A percentile compares a stretch with the other conserved stretches of the same genome.
Evolutionary conservation across 768 basidiomycete species (phyloP).

Genomic region (Ramaria sp.): DNA sequence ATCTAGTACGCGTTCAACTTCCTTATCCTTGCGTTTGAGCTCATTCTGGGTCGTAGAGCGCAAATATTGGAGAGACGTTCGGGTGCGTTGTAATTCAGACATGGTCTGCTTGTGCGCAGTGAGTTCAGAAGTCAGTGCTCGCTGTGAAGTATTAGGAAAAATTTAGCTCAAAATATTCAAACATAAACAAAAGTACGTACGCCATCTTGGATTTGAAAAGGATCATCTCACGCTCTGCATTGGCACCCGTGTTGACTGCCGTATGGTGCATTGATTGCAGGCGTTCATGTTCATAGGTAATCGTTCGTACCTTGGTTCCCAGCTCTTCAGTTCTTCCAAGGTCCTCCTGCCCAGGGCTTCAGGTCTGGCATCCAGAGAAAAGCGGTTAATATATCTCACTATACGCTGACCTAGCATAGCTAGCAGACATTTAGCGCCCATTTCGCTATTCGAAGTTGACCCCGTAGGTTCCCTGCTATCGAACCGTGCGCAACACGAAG

Average conservation of each 20-base stretch:
- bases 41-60: constrained; percentile 62
- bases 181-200: constrained; percentile 34
- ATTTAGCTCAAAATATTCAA: constrained; percentile 4
- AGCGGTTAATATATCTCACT: constrained; percentile 28
- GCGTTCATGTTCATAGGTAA: constrained; percentile 75
- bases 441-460: constrained; percentile 37
- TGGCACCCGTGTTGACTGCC: constrained; percentile 50
- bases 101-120: constrained; percentile 60
- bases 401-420: constrained; percentile 66
- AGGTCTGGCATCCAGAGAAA: constrained; percentile 1
- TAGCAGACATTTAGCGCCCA: constrained; percentile 71
- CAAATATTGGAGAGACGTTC: constrained; percentile 54
- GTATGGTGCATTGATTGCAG: constrained; percentile 52
- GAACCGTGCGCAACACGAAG: constrained; percentile 43
- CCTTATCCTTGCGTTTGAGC: constrained; percentile 73
- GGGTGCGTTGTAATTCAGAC: constrained; percentile 62
- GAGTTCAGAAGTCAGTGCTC: constrained; percentile 45
- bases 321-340: constrained; percentile 72
- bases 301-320: constrained; percentile 61
- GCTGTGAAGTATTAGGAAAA: constrained; percentile 22
- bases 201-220: constrained; percentile 58
- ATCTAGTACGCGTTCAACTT: constrained; percentile 63
- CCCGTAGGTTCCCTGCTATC: constrained; percentile 37
- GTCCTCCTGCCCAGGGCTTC: constrained; percentile 40
- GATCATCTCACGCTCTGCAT: constrained; percentile 71